Evolutionary conservation across 148 eudicot species (phyloP).

Genomic region (Rhododendron kiyosumense): DNA sequence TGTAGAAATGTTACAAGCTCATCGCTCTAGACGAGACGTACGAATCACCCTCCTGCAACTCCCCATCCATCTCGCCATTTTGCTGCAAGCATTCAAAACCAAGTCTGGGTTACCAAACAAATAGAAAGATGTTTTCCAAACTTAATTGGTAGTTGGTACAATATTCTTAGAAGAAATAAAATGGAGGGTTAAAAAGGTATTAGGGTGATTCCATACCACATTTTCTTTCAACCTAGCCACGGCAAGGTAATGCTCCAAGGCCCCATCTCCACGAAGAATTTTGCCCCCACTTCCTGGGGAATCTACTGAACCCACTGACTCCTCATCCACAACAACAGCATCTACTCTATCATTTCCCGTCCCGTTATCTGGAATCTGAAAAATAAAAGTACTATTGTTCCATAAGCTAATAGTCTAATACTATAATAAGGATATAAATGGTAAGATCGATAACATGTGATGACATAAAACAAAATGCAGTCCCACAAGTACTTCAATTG

Average conservation of each 20-base stretch:
- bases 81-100: constrained; percentile 16
- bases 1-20: constrained; percentile 30
- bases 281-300: constrained; percentile 49
- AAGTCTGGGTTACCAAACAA: neutral
- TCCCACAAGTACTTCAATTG: neutral
- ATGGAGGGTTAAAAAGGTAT: neutral
- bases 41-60: constrained; percentile 31
- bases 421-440: neutral
- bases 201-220: constrained; percentile 22
- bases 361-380: constrained; percentile 48
- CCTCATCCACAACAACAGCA: constrained; percentile 58
- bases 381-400: neutral
- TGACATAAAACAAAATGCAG: neutral
- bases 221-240: constrained; percentile 23
- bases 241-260: constrained; percentile 43
- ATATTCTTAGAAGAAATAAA: neutral
- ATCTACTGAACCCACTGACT: constrained; percentile 41
- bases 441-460: neutral
- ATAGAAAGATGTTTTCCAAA: neutral
- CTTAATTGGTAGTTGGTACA: neutral
- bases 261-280: constrained; percentile 57
- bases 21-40: constrained; percentile 43
- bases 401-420: neutral
- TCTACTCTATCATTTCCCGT: constrained; percentile 47
- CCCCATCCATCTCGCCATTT: constrained; percentile 21